Evolutionary conservation across 139 green algal genomes (phyloP).

Genomic region (Chlamydomonas incerta): DNA sequence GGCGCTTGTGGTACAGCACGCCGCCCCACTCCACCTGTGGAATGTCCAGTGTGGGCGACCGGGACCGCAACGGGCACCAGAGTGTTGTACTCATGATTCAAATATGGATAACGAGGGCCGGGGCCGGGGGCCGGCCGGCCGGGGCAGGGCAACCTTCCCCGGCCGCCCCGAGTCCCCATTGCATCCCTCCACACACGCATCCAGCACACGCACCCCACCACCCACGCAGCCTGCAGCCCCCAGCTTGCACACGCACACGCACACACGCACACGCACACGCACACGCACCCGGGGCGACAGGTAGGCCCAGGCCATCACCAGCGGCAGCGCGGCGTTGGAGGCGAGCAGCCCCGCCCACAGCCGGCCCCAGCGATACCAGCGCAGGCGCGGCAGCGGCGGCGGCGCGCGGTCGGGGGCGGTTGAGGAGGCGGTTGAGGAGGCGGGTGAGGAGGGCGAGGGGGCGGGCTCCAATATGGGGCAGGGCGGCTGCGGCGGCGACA

Average conservation of each 20-base stretch:
- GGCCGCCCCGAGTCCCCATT: background rate
- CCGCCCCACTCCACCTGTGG: constrained; percentile 67
- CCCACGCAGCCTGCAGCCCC: no score
- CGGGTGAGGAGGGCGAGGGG: no score
- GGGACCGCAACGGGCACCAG: no score
- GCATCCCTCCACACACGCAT: background rate
- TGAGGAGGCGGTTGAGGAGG: no score
- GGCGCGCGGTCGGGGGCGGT: no score
- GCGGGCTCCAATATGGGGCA: no score
- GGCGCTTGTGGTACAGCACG: constrained; percentile 58
- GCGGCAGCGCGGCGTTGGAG: constrained; percentile 1
- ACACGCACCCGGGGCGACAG: background rate
- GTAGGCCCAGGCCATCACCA: constrained; percentile 22
- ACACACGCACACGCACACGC: no score
- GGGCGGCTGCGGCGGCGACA: background rate
- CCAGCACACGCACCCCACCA: background rate
- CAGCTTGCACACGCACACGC: no score
- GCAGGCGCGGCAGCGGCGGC: background rate
- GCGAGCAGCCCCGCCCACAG: constrained; percentile 14
- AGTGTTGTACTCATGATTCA: no score
- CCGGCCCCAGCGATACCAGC: background rate
- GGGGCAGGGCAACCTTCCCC: background rate
- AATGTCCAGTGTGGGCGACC: no score
- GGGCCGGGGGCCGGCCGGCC: background rate
- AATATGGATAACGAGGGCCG: constrained; percentile 57